These are phyloP conservation scores for Handroanthus guayacan DNA, from an alignment of 257 asterid genomes.

Conservation along the genomic window DNA sequence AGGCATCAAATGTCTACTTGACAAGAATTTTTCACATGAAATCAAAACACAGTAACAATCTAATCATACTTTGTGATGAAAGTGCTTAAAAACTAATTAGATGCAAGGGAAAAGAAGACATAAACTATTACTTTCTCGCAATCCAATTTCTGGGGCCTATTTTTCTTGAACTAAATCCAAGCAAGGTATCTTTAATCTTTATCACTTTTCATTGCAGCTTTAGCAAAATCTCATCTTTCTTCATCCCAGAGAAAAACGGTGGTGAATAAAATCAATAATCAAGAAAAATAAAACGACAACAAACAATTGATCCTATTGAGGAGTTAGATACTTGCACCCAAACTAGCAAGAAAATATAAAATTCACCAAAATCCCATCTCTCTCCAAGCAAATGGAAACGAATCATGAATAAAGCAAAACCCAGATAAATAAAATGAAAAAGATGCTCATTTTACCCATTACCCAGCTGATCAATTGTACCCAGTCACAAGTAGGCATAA, in stretches of 20 bases:
- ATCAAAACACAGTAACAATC: not conserved
- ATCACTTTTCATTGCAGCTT: not conserved
- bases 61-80: not conserved
- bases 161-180: not conserved
- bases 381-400: conserved; percentile 3
- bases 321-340: not conserved
- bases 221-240: conserved; percentile 1
- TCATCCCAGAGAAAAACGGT: not conserved
- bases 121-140: not conserved
- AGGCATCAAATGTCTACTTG: conserved; percentile 83
- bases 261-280: not conserved
- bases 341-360: not conserved
- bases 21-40: conserved; percentile 25
- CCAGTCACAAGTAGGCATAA: not conserved
- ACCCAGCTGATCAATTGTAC: not conserved
- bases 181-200: conserved; percentile 3
- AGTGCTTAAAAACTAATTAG: conserved; percentile 14
- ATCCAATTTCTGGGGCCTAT: not conserved
- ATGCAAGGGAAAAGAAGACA: not conserved
- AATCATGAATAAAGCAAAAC: not conserved
- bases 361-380: not conserved
- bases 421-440: conserved; percentile 4
- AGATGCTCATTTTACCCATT: not conserved
- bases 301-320: not conserved
- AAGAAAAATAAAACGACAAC: not conserved